Evolutionary conservation across 345 rosid genomes (phyloP), one percentile per base, ranked within the genome.

Genomic region (Erodium maritimum): DNA sequence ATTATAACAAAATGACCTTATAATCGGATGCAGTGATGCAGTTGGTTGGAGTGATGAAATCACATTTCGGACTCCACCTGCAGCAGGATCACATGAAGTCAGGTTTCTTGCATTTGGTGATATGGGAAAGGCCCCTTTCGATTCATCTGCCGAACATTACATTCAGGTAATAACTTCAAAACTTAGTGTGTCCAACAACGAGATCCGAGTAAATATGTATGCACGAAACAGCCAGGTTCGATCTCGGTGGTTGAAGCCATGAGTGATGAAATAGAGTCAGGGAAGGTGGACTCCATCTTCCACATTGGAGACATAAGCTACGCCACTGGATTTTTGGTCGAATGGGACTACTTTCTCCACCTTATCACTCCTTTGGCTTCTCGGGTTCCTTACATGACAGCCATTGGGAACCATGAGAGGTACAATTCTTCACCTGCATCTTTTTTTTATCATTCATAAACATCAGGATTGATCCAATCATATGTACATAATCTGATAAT

Each of bases 251-350:
- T 66, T 3, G 68, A 82, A 22, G 83, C 80, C 16, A 59, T 85
- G 77, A 23, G 53, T 1, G 72, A 71, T 4, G 84, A 85, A 53
- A 63, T 77, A 33, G 64, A 69, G 17, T 63, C 67, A 2, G 83
- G 84, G 1, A 73, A 37, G 8, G 67, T 79, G 56, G 86, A 82
- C 52, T 72, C 86, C 52, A 70, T 85, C 64, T 85, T 85, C 69
- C 93, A 85, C 78, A 80, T 80, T 53, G 93, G 93, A 58, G 93
- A 82, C 65, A 82, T 85, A 61, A 82, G 88, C 71, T 85, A 85
- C 53, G 88, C 93, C 33, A 85, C 93, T 0, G 93, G 93, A 5
- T 82, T 82, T 56, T 63, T 82, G 21, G 93, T 79, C 20, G 93
- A 85, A 69, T 85, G 88, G 93, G 88, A 85, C 50, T 85, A 52